Evolutionary conservation across 192 early-diverging fungal species (phyloP), one percentile per base, ranked within the genome.

Genomic region (Podila verticillata): DNA sequence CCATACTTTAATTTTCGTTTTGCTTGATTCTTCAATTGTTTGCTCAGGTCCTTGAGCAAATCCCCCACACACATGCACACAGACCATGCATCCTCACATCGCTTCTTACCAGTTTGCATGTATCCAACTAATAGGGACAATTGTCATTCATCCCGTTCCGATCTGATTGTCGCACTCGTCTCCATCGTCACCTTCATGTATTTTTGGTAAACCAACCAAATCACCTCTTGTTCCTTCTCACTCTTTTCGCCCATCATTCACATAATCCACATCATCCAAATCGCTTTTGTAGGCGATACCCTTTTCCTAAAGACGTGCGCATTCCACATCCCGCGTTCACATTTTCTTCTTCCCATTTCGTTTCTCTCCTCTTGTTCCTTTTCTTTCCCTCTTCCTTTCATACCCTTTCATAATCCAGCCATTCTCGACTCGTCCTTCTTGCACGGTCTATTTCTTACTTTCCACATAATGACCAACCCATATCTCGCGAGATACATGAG

Each of bases 401-500:
- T 9, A 24, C 24, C 20, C 51, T 54, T n/a, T 24, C 51, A 54
- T n/a, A 26, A n/a, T 54, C 24, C 24, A n/a, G n/a, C n/a, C 51
- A 54, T 54, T 26, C 51, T 54, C 51, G 24, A 54, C 51, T 54
- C 51, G 51, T 22, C 51, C n/a, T 8, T 54, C 22, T 24, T 9
- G 2, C 17, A 54, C 51, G 22, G 17, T 26, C 17, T 24, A n/a
- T 12, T 2, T 26, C 51, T 54, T 54, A 22, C 48, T 17, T 49
- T 49, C 13, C 22, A 54, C 20, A 54, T 54, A 54, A 54, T 54
- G 51, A 24, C 51, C 51, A 54, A 54, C 51, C 51, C 51, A n/a
- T 54, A 54, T 54, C 51, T 54, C 22, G 51, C 51, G 51, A n/a
- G 51, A n/a, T 54, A 54, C 22, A 54, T 54, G 51, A 54, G 17